Conservation (phyloP, 2,329 filamentous ascomycete genomes). For the Tolypocladium album region DNA sequence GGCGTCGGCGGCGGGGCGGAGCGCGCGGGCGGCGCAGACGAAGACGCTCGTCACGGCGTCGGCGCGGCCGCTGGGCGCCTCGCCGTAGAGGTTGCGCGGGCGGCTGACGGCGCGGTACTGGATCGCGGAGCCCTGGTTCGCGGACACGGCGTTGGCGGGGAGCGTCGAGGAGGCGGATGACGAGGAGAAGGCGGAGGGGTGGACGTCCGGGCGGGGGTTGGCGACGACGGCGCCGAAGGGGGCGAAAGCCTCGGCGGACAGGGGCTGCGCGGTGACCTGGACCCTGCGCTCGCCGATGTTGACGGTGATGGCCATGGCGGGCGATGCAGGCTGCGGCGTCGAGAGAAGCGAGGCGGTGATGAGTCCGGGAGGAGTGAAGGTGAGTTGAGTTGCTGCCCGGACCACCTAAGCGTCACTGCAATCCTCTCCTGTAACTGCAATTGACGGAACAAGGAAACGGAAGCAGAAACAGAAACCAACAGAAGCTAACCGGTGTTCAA, state of each 20-base stretch:
- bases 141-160: constrained; percentile 41
- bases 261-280: constrained; percentile 46
- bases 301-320: constrained; percentile 14
- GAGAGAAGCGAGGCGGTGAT: neutral
- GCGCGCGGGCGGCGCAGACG: constrained; percentile 47
- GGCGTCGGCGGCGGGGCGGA: constrained; percentile 7
- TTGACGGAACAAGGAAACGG: too few relatives aligned
- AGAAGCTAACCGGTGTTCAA: neutral
- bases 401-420: too few relatives aligned
- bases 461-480: too few relatives aligned
- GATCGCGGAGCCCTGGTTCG: constrained; percentile 81
- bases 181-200: constrained; percentile 32
- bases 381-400: too few relatives aligned
- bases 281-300: constrained; percentile 12
- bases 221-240: constrained; percentile 75
- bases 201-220: constrained; percentile 53
- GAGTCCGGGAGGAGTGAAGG: too few relatives aligned
- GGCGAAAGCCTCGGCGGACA: constrained; percentile 59
- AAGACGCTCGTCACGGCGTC: constrained; percentile 77
- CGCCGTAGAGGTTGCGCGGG: constrained; percentile 59
- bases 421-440: neutral
- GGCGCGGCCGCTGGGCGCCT: constrained; percentile 44
- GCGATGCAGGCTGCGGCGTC: neutral
- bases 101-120: constrained; percentile 77
- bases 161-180: constrained; percentile 8